Percentiles rank a stretch among this genome's conserved stretches.
These are phyloP conservation scores for Quercus phellos DNA, from an alignment of 331 rosid species.

Conservation along the genomic window DNA sequence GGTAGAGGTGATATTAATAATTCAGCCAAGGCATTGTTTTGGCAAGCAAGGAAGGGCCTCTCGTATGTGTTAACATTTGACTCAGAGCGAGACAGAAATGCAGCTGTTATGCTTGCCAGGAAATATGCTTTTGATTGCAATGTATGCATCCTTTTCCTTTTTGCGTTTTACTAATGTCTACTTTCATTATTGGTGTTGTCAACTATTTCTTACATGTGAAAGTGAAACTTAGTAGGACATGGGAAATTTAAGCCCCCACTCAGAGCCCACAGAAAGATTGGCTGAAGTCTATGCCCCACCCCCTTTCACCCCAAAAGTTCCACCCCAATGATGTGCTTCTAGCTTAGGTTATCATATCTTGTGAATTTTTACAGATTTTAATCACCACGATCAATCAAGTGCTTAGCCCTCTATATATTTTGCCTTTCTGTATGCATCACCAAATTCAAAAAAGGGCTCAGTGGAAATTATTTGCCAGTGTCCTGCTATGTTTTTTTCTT, in stretches of 20 bases:
- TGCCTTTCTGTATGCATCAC: neutral
- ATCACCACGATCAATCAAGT: neutral
- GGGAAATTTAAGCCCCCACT: neutral
- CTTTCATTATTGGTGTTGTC: neutral
- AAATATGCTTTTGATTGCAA: slow-evolving; percentile 88
- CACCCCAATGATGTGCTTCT: neutral
- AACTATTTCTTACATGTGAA: too few relatives aligned
- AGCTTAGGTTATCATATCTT: neutral
- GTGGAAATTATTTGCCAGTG: slow-evolving; percentile 2
- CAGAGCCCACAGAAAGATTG: too few relatives aligned
- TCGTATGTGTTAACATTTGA: slow-evolving; percentile 73
- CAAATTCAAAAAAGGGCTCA: neutral
- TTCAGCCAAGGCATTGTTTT: slow-evolving; percentile 67
- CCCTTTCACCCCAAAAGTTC: neutral
- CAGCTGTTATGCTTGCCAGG: slow-evolving; percentile 73
- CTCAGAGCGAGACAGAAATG: slow-evolving; percentile 85
- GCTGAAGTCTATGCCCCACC: neutral
- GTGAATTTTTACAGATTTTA: neutral
- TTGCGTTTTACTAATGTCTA: neutral
- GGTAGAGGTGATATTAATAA: slow-evolving; percentile 46
- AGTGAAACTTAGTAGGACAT: neutral
- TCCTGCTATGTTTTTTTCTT: neutral
- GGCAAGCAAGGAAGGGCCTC: slow-evolving; percentile 92
- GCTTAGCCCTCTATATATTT: neutral
- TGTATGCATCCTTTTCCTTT: slow-evolving; percentile 37